phyloP scores from a whole-genome alignment of 1,284 basidiomycete species.

The Microbotryum saponariae region DNA sequence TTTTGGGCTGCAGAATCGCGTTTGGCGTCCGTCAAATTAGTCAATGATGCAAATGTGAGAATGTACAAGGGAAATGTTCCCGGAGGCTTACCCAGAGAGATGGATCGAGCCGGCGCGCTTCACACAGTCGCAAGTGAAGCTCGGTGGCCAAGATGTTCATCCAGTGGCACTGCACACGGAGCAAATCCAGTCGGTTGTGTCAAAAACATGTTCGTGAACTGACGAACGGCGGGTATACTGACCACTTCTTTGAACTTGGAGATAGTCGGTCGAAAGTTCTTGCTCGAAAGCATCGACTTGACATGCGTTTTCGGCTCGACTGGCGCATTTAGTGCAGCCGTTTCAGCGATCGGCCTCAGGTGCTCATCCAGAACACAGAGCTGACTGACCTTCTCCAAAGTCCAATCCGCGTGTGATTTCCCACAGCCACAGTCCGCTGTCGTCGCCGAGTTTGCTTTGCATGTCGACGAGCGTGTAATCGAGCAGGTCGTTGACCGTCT shows the following conservation, averaged over 20 bases:
- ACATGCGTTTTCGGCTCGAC: constrained; percentile 76
- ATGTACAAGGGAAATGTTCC: not conserved
- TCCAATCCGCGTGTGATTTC: constrained; percentile 78
- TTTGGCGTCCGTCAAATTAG: not conserved
- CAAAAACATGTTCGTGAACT: no score
- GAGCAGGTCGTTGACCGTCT: constrained; percentile 78
- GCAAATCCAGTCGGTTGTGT: not conserved
- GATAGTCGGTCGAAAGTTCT: constrained; percentile 74
- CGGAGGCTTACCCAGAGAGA: constrained; percentile 54
- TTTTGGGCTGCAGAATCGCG: constrained; percentile 58
- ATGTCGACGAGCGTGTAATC: constrained; percentile 58
- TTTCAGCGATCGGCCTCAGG: no score
- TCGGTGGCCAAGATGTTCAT: constrained; percentile 83
- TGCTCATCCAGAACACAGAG: not conserved
- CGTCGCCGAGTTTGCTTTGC: constrained; percentile 72
- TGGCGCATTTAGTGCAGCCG: constrained; percentile 36
- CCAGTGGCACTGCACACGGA: constrained; percentile 59
- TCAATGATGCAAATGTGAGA: not conserved
- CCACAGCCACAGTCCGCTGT: constrained; percentile 76
- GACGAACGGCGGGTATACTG: not conserved
- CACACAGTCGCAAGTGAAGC: constrained; percentile 70
- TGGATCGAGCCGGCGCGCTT: constrained; percentile 63
- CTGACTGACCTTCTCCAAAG: constrained; percentile 64
- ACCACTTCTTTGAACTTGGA: constrained; percentile 60
- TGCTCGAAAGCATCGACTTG: constrained; percentile 90